A percentile compares a stretch with the other conserved stretches of the same genome.
phyloP scores from a whole-genome alignment of 202 grass and related monocot genomes.

The Musa balbisiana region DNA sequence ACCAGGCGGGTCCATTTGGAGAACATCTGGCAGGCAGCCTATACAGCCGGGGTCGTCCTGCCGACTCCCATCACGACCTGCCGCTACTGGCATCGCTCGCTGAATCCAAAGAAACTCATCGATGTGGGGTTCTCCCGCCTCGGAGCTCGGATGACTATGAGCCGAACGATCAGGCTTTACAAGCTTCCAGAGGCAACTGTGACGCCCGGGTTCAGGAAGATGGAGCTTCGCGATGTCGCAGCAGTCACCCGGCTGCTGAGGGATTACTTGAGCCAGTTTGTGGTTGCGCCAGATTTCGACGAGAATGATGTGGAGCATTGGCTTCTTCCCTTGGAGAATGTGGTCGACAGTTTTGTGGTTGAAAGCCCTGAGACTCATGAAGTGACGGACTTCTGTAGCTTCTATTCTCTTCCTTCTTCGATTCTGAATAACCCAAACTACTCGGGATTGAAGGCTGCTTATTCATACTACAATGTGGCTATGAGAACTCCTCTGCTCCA shows the following conservation, averaged over 20 bases:
- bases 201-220: constrained; percentile 77
- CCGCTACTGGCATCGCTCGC: constrained; percentile 86
- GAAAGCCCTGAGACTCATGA: constrained; percentile 95
- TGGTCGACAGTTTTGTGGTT: constrained; percentile 90
- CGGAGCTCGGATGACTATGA: constrained; percentile 94
- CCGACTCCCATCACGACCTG: constrained; percentile 92
- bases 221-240: constrained; percentile 83
- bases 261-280: constrained; percentile 56
- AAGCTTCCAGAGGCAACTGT: constrained; percentile 71
- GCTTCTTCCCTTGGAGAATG: constrained; percentile 70
- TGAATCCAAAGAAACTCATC: constrained; percentile 95
- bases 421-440: constrained; percentile 90
- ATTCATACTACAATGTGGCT: constrained; percentile 90
- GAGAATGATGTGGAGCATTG: constrained; percentile 97
- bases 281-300: constrained; percentile 79
- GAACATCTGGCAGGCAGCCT: constrained; percentile 97
- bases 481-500: constrained; percentile 78
- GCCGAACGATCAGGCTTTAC: constrained; percentile 83
- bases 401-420: constrained; percentile 80
- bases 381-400: constrained; percentile 95
- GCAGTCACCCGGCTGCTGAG: constrained; percentile 73
- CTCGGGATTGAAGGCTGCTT: constrained; percentile 69
- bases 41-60: constrained; percentile 85
- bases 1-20: constrained; percentile 89
- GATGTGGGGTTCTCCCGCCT: constrained; percentile 90